A percentile compares a stretch with the other conserved stretches of the same genome.
These are phyloP conservation scores for Aulographum hederae DNA, from an alignment of 2,329 filamentous ascomycete species.

Conservation along the genomic window DNA sequence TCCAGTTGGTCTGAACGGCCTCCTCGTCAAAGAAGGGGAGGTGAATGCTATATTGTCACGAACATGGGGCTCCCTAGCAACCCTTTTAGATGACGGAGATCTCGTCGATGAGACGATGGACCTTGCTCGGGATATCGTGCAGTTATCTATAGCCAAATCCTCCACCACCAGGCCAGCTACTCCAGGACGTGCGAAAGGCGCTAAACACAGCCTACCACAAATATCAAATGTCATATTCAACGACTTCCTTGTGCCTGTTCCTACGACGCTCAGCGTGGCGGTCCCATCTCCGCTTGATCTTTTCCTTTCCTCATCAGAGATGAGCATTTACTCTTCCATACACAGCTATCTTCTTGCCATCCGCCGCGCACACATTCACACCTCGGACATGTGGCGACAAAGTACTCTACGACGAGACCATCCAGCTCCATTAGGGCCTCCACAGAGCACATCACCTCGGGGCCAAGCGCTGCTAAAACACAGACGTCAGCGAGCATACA, in stretches of 20 bases:
- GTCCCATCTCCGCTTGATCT: slow-evolving; percentile 70
- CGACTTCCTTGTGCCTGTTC: slow-evolving; percentile 64
- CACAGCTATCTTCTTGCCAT: slow-evolving; percentile 78
- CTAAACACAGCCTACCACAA: slow-evolving; percentile 19
- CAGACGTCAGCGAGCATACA: slow-evolving; percentile 44
- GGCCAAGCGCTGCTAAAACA: slow-evolving; percentile 42
- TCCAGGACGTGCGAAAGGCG: no score
- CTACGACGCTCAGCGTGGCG: slow-evolving; percentile 51
- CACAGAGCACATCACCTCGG: slow-evolving; percentile 39
- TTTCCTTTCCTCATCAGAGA: slow-evolving; percentile 59
- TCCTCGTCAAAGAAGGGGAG: slow-evolving; percentile 73
- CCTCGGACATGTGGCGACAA: slow-evolving; percentile 76
- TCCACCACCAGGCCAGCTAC: no score
- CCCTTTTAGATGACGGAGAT: slow-evolving; percentile 52
- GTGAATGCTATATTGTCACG: slow-evolving; percentile 57
- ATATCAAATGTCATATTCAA: slow-evolving; percentile 43
- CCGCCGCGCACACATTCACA: slow-evolving; percentile 65
- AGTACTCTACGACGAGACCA: slow-evolving; percentile 60
- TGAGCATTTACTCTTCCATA: slow-evolving; percentile 66
- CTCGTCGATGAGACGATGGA: slow-evolving; percentile 52
- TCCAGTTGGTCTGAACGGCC: slow-evolving; percentile 37
- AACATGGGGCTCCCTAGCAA: slow-evolving; percentile 65
- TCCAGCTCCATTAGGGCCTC: slow-evolving; percentile 50
- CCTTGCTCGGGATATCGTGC: slow-evolving; percentile 59
- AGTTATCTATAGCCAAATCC: slow-evolving; percentile 41